Conservation (phyloP, 306 rosid genomes). For the Castanea sativa region DNA sequence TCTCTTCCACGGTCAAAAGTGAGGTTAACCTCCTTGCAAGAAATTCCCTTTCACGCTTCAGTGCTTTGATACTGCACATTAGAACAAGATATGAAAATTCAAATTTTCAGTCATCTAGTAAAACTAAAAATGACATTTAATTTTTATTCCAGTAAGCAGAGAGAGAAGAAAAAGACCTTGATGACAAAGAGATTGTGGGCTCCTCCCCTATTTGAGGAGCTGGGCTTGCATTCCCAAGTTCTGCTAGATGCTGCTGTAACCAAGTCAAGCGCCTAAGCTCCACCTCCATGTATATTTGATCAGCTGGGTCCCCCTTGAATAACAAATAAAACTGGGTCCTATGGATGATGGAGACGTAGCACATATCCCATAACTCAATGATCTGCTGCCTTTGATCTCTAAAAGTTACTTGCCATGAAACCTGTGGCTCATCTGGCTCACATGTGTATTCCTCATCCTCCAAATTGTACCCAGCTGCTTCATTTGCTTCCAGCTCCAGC, state of each 20-base stretch:
- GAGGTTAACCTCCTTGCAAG: conserved; percentile 89
- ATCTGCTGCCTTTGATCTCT: conserved; percentile 80
- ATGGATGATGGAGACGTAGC: conserved; percentile 92
- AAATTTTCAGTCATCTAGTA: background rate
- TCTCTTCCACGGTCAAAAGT: conserved; percentile 76
- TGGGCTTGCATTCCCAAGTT: conserved; percentile 91
- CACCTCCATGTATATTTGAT: conserved; percentile 95
- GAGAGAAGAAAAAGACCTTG: conserved; percentile 56
- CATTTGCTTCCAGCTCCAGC: conserved; percentile 96
- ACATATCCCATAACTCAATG: conserved; percentile 88
- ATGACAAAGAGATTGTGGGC: conserved; percentile 76
- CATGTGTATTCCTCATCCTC: conserved; percentile 60
- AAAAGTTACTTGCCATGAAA: conserved; percentile 82
- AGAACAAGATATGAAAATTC: conserved; percentile 13
- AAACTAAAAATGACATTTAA: background rate
- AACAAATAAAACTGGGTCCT: conserved; percentile 93
- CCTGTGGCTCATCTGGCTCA: conserved; percentile 57
- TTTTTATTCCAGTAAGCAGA: background rate
- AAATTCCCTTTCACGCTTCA: conserved; percentile 89
- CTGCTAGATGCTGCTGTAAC: conserved; percentile 89
- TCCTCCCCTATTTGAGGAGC: conserved; percentile 75
- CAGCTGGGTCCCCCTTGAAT: conserved; percentile 93
- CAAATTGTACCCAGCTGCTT: conserved; percentile 72
- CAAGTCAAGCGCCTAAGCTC: conserved; percentile 93
- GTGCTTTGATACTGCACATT: conserved; percentile 65